Base-by-base conservation (phyloP, 2,329 filamentous ascomycete genomes). In the Colletotrichum sp. region DNA sequence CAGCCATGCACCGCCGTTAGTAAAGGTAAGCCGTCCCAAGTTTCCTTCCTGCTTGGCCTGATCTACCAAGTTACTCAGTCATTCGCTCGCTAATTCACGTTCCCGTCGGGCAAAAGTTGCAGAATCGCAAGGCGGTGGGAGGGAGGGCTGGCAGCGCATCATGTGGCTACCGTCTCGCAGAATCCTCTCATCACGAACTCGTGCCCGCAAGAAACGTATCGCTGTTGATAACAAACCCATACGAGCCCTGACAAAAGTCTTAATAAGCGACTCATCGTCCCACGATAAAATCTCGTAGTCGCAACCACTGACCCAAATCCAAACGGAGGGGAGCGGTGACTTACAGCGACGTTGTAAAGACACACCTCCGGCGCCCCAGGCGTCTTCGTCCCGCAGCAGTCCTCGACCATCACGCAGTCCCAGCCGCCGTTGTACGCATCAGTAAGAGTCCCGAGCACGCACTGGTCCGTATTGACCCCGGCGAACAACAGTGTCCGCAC, bases 401-500 rank as follows among this genome's bases (percentile, higher is more conserved):
- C 74, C 34, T 76, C 70, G 15, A 76, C 9, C 74, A 76, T 52
- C 32, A 74, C 48, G n/a, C 70, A 76, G n/a, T 76, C 74, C 74
- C 74, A 76, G 13, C 91, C 90, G 76, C 86, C 87, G 78, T 86
- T 88, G 78, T 89, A 90, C 4, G 88, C 89, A 82, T 93, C 90
- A 65, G 86, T 84, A 74, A 92, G 82, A 16, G 89, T 92, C 1
- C 89, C 89, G 26, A 88, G 84, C 9, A 93, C 90, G 79, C 91
- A 92, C 80, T 92, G 90, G 81, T 93, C 90, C 4, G 90, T 92
- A 79, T 93, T 92, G 15, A 92, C 90, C 0, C 91, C 91, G 1
- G 88, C 83, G 77, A 92, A 92, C 24, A 93, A 79, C 60, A 92
- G 79, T 7, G 90, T 92, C 60, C 78, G 86, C 73, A 86, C 86